phyloP scores from a whole-genome alignment of 148 eudicot genomes.

The Cornus suecica region DNA sequence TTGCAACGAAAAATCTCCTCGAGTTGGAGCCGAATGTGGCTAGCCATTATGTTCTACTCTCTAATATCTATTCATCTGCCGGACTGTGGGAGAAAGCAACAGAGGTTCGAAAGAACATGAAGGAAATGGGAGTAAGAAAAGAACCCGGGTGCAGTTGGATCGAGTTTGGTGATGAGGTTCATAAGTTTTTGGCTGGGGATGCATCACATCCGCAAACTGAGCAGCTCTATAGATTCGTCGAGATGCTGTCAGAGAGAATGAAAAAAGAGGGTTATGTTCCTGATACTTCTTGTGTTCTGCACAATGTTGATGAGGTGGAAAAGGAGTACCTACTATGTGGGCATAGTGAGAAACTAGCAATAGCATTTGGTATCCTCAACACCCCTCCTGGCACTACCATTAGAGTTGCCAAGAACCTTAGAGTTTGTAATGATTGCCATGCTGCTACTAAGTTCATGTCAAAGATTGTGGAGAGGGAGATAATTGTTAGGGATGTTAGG shows the following conservation, averaged over 20 bases:
- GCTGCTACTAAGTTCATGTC: constrained; percentile 56
- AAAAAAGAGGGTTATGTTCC: constrained; percentile 66
- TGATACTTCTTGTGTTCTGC: constrained; percentile 68
- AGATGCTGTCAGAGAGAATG: constrained; percentile 41
- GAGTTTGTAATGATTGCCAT: constrained; percentile 67
- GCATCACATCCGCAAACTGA: constrained; percentile 53
- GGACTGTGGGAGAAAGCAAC: constrained; percentile 70
- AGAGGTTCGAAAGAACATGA: constrained; percentile 62
- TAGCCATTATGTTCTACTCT: constrained; percentile 72
- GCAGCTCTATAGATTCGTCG: constrained; percentile 38
- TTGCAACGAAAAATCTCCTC: constrained; percentile 57
- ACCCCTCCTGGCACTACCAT: constrained; percentile 53
- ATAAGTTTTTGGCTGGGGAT: constrained; percentile 70
- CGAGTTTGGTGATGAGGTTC: constrained; percentile 59
- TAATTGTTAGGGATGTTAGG: constrained; percentile 51
- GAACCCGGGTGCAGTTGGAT: constrained; percentile 94
- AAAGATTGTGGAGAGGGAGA: constrained; percentile 48
- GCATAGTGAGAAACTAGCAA: constrained; percentile 57
- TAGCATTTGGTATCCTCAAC: constrained; percentile 54
- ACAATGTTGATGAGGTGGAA: constrained; percentile 46
- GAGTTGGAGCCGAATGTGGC: constrained; percentile 62
- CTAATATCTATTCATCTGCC: constrained; percentile 68
- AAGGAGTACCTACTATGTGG: constrained; percentile 55
- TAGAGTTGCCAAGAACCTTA: constrained; percentile 61
- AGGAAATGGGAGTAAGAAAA: constrained; percentile 61